Evolutionary conservation across 257 asterid species (phyloP).

Genomic region (Scutellaria galericulata): DNA sequence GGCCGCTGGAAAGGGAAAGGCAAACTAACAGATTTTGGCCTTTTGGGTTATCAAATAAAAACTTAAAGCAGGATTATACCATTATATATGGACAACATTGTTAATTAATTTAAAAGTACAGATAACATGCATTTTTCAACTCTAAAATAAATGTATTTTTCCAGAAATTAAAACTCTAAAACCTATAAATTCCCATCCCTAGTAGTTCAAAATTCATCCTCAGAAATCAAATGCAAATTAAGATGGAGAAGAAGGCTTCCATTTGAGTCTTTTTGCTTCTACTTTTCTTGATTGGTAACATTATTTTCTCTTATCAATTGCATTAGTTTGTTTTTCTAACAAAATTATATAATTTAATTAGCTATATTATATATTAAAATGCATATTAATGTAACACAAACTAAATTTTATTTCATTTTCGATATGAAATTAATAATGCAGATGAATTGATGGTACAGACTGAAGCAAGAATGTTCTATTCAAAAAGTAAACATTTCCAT

Average conservation of each 20-base stretch:
- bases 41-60: too few relatives aligned
- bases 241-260: constrained; percentile 3
- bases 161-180: neutral
- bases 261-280: neutral
- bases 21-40: too few relatives aligned
- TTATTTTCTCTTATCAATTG: neutral
- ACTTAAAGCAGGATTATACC: too few relatives aligned
- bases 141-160: too few relatives aligned
- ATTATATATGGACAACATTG: too few relatives aligned
- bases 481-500: neutral
- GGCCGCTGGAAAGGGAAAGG: too few relatives aligned
- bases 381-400: too few relatives aligned
- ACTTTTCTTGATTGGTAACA: constrained; percentile 1
- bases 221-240: neutral
- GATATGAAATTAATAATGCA: neutral
- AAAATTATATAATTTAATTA: too few relatives aligned
- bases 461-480: constrained; percentile 2
- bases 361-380: too few relatives aligned
- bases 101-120: too few relatives aligned
- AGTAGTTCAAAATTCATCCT: neutral
- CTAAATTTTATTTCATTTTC: neutral
- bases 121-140: too few relatives aligned
- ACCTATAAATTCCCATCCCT: neutral
- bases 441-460: constrained; percentile 1
- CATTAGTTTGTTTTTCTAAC: neutral